A percentile compares a stretch with the other conserved stretches of the same genome.
phyloP scores from a whole-genome alignment of 2,329 filamentous ascomycete genomes.

The Aspergillus piperis region DNA sequence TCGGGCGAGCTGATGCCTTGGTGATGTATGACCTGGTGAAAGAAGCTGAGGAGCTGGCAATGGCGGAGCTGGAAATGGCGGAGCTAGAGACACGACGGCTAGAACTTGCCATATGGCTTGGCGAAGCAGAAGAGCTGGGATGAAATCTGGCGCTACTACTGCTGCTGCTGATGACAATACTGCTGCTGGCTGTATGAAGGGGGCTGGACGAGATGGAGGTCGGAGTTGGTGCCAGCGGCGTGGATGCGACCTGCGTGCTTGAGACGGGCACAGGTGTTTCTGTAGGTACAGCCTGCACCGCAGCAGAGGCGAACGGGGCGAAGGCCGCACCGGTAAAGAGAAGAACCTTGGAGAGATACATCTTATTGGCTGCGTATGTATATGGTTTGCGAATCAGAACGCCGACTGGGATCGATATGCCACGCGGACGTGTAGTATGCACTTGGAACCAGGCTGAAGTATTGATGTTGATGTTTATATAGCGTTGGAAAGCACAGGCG shows the following conservation, averaged over 20 bases:
- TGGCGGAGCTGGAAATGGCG: constrained; percentile 7
- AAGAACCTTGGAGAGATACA: constrained; percentile 39
- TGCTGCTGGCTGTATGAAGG: constrained; percentile 11
- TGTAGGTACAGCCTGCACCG: constrained; percentile 22
- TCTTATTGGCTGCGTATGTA: constrained; percentile 20
- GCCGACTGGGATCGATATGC: not conserved
- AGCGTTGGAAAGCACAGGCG: not conserved
- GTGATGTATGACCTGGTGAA: constrained; percentile 23
- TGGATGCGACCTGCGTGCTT: constrained; percentile 20
- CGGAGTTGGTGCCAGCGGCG: constrained; percentile 16
- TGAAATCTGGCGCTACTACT: constrained; percentile 18
- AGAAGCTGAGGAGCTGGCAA: constrained; percentile 5
- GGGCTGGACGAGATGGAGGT: constrained; percentile 17
- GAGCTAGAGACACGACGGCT: constrained; percentile 11
- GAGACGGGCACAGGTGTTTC: constrained; percentile 18
- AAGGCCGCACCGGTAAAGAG: constrained; percentile 31
- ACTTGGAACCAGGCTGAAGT: not conserved
- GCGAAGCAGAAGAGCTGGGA: constrained; percentile 5
- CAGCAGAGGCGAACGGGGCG: constrained; percentile 32
- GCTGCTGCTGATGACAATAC: constrained; percentile 1
- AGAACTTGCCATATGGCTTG: constrained; percentile 8
- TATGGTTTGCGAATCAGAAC: not conserved
- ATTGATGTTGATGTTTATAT: not conserved
- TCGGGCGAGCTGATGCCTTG: constrained; percentile 18
- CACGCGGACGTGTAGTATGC: not conserved